Evolutionary conservation across 441 rosid species (phyloP).

Genomic region (Adansonia gregorii): DNA sequence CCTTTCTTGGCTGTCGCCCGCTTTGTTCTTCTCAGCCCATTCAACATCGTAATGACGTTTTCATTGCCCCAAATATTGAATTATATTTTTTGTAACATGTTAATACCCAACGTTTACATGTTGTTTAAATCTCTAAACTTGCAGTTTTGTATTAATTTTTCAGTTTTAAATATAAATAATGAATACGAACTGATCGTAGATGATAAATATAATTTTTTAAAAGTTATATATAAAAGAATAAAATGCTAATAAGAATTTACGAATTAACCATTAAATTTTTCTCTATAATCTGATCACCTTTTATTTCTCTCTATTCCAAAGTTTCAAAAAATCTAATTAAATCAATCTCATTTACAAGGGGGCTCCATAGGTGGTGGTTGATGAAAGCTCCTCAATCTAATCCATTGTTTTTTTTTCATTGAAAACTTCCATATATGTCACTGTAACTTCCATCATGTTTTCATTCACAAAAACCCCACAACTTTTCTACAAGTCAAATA

Average conservation of each 20-base stretch:
- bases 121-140: too few species aligned
- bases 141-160: too few species aligned
- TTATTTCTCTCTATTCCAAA: background rate
- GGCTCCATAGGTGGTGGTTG: background rate
- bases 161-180: too few species aligned
- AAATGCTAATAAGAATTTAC: too few species aligned
- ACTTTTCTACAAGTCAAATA: background rate
- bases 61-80: background rate
- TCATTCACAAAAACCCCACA: constrained; percentile 7
- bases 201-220: too few species aligned
- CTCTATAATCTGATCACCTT: background rate
- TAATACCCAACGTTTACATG: too few species aligned
- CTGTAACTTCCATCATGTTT: background rate
- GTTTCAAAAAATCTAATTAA: background rate
- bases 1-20: background rate
- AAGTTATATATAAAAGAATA: too few species aligned
- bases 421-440: constrained; percentile 3
- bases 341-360: background rate
- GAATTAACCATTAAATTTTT: too few species aligned
- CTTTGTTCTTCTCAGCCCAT: background rate
- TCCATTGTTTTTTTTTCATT: background rate
- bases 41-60: background rate
- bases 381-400: background rate
- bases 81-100: too few species aligned
- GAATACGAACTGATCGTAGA: too few species aligned